Conservation (phyloP, 331 rosid genomes). For the Stylosanthes scabra region DNA sequence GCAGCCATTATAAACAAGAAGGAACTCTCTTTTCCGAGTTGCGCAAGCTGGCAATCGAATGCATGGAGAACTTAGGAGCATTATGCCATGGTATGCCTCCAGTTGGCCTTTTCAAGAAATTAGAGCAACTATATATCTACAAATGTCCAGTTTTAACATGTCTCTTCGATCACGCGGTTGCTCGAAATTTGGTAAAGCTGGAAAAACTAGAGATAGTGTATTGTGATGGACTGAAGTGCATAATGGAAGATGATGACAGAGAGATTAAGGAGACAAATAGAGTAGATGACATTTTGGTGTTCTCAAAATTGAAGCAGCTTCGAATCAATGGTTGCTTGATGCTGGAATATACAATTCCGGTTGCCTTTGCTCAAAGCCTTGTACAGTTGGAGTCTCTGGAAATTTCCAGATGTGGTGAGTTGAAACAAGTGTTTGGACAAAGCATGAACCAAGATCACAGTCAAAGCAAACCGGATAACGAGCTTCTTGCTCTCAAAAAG, state of each 20-base stretch:
- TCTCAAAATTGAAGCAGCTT: slow-evolving; percentile 32
- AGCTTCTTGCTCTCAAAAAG: neutral
- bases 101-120: slow-evolving; percentile 23
- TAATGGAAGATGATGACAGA: slow-evolving; percentile 6
- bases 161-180: slow-evolving; percentile 11
- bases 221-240: slow-evolving; percentile 30
- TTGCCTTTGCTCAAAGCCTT: slow-evolving; percentile 27
- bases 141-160: slow-evolving; percentile 23
- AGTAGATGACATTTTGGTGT: slow-evolving; percentile 8
- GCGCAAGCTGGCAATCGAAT: slow-evolving; percentile 1
- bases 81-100: slow-evolving; percentile 33
- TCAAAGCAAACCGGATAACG: slow-evolving; percentile 3
- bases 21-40: slow-evolving; percentile 26
- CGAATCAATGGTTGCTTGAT: neutral
- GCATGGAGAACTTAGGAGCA: slow-evolving; percentile 20
- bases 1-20: neutral
- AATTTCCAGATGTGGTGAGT: neutral
- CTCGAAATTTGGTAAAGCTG: slow-evolving; percentile 32
- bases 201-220: slow-evolving; percentile 16
- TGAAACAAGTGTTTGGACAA: slow-evolving; percentile 38
- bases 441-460: neutral
- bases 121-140: neutral
- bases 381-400: slow-evolving; percentile 26
- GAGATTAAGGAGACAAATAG: neutral
- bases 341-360: slow-evolving; percentile 25